Evolutionary conservation across 192 early-diverging fungal species (phyloP), one percentile per base, ranked within the genome.

Genomic region (Lunasporangiospora selenospora): DNA sequence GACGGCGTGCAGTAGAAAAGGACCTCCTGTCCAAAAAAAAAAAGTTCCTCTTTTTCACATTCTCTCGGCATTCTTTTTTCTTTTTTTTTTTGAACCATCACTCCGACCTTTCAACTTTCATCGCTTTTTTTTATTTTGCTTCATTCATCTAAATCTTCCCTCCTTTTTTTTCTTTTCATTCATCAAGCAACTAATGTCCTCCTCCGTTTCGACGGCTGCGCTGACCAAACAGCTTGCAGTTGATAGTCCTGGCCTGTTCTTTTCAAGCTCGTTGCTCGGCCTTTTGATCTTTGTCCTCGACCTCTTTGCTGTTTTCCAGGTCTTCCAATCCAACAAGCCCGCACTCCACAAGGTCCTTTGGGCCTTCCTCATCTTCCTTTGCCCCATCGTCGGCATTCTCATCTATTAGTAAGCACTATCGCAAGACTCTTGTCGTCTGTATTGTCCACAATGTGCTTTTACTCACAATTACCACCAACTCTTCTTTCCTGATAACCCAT

Each of bases 361-460:
- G 69, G 50, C 39, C n/a, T 29, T 73, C 9, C 60, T 73, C 53
- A 73, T 73, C 48, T 58, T 73, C 36, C 61, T 73, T 40, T 73
- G 38, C 21, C 69, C 69, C 21, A 34, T 73, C 16, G 36, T 54
- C 12, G 69, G 69, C 16, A 29, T 73, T 12, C 58, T 73, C 37
- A 55, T 73, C 49, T 73, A 73, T 32, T 52, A 48, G 69, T 73
- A 58, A 30, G 61, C 29, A 6, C 24, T n/a, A 41, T 39, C 23
- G 16, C 7, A 3, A 36, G 21, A 37, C 11, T 34, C 18, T 1
- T 34, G 32, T 5, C 21, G 23, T 1, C n/a, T 5, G 9, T 15
- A 19, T 12, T 5, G 43, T 45, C 43, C 8, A 9, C 16, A 45
- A 18, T 21, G 23, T 47, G 21, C 18, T 47, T 47, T 19, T 23